Conservation (phyloP, 345 rosid genomes). For the Corchorus olitorius region DNA sequence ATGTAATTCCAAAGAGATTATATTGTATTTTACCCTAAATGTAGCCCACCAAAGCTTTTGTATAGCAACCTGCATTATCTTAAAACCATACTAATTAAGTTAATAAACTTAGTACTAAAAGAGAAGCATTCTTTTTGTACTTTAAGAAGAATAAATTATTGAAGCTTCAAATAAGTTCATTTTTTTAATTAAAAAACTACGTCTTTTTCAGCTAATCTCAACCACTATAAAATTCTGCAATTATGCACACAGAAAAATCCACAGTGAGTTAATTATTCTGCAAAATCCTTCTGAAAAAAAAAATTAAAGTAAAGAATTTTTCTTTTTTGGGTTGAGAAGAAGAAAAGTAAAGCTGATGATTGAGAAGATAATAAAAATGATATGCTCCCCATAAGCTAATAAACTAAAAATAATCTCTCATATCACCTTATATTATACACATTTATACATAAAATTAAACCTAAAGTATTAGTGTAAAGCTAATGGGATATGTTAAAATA, state of each 20-base stretch:
- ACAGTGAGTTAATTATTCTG: constrained; percentile 14
- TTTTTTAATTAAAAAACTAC: constrained; percentile 9
- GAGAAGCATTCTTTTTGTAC: constrained; percentile 17
- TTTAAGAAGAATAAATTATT: constrained; percentile 21
- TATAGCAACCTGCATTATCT: neutral
- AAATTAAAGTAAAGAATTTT: neutral
- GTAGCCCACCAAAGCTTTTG: constrained; percentile 8
- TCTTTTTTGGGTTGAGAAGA: neutral
- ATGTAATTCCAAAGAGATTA: constrained; percentile 4
- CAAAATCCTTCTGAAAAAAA: neutral
- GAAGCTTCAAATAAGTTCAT: neutral
- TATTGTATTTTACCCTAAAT: neutral
- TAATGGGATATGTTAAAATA: constrained; percentile 42
- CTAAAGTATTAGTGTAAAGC: constrained; percentile 13
- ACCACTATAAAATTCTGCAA: neutral
- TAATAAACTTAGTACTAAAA: neutral
- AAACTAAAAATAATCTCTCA: constrained; percentile 6
- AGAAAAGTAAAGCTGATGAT: constrained; percentile 22
- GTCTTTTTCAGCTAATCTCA: neutral
- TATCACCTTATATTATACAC: neutral
- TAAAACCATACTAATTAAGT: neutral
- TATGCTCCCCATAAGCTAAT: constrained; percentile 7
- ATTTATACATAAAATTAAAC: neutral
- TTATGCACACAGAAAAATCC: neutral
- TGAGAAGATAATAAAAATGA: constrained; percentile 26